Evolutionary conservation across 2,329 filamentous ascomycete genomes (phyloP).

Genomic region (Alternaria gaisen): DNA sequence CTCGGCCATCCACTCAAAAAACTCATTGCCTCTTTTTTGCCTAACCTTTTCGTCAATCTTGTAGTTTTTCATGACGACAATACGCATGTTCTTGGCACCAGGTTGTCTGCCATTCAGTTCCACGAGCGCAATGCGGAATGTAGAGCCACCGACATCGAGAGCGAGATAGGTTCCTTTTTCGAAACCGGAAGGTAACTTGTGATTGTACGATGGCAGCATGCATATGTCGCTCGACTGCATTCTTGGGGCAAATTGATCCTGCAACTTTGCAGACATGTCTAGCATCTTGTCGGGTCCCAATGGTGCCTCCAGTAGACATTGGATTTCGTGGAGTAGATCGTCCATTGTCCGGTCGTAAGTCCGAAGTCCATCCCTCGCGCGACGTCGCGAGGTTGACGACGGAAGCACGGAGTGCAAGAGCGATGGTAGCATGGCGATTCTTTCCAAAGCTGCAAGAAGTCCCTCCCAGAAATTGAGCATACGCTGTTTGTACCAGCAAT

Average conservation of each 20-base stretch:
- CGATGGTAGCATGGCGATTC: slow-evolving; percentile 53
- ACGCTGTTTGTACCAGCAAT: slow-evolving; percentile 45
- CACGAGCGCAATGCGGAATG: slow-evolving; percentile 69
- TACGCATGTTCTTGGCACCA: slow-evolving; percentile 60
- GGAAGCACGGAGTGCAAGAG: slow-evolving; percentile 51
- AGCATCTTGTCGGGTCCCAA: slow-evolving; percentile 53
- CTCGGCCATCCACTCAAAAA: slow-evolving; percentile 74
- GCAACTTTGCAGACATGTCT: slow-evolving; percentile 55
- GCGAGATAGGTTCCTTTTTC: slow-evolving; percentile 69
- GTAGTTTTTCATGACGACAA: slow-evolving; percentile 63
- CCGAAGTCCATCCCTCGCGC: slow-evolving; percentile 50
- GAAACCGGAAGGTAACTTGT: slow-evolving; percentile 66
- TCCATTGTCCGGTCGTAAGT: slow-evolving; percentile 58
- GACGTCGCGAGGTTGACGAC: slow-evolving; percentile 44
- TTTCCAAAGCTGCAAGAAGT: slow-evolving; percentile 49
- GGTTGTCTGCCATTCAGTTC: slow-evolving; percentile 60
- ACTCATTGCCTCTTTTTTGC: slow-evolving; percentile 62
- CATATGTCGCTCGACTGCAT: slow-evolving; percentile 65
- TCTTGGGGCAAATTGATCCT: slow-evolving; percentile 63
- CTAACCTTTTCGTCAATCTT: slow-evolving; percentile 66
- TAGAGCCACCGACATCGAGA: slow-evolving; percentile 72
- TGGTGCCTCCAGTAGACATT: slow-evolving; percentile 55
- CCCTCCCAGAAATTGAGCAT: slow-evolving; percentile 54
- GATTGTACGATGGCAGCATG: slow-evolving; percentile 72
- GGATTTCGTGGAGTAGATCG: slow-evolving; percentile 56